These are phyloP conservation scores for Naegleria fowleri DNA, from an alignment of 208 protist species.

Conservation along the genomic window DNA sequence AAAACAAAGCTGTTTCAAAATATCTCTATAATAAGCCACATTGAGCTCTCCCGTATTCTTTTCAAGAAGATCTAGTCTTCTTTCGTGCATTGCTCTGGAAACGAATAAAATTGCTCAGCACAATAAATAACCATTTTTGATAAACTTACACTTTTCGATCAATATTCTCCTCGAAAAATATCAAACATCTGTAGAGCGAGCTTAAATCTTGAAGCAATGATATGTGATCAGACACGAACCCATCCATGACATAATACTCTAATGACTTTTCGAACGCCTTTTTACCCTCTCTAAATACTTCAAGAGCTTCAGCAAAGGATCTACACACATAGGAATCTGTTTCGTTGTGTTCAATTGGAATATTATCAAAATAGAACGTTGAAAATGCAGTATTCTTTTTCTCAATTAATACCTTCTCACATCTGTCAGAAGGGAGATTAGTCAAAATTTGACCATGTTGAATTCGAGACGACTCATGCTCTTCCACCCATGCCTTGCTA, in stretches of 20 bases:
- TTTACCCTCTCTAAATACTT: slow-evolving; percentile 40
- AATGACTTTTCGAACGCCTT: slow-evolving; percentile 54
- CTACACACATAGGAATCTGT: slow-evolving; percentile 12
- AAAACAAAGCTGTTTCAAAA: not conserved
- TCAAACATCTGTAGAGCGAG: slow-evolving; percentile 46
- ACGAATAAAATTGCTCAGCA: no score
- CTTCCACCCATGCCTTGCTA: slow-evolving; percentile 26
- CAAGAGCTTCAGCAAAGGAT: slow-evolving; percentile 62
- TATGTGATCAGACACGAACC: slow-evolving; percentile 70
- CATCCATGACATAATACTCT: slow-evolving; percentile 67
- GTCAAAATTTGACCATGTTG: not conserved
- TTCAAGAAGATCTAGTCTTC: not conserved
- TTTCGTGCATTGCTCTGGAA: not conserved
- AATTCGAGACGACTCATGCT: slow-evolving; percentile 29
- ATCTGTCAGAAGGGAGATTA: not conserved
- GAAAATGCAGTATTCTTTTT: not conserved
- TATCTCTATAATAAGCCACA: not conserved
- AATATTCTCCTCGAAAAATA: slow-evolving; percentile 54
- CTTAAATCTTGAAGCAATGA: slow-evolving; percentile 52
- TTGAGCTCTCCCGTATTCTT: not conserved
- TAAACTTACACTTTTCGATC: slow-evolving; percentile 42
- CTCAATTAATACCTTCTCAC: not conserved
- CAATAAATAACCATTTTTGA: not conserved
- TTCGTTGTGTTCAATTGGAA: slow-evolving; percentile 56
- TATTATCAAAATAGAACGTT: slow-evolving; percentile 59